These are phyloP conservation scores for Cenchrus americanus DNA, from an alignment of 176 grass and related monocot species.

Conservation along the genomic window DNA sequence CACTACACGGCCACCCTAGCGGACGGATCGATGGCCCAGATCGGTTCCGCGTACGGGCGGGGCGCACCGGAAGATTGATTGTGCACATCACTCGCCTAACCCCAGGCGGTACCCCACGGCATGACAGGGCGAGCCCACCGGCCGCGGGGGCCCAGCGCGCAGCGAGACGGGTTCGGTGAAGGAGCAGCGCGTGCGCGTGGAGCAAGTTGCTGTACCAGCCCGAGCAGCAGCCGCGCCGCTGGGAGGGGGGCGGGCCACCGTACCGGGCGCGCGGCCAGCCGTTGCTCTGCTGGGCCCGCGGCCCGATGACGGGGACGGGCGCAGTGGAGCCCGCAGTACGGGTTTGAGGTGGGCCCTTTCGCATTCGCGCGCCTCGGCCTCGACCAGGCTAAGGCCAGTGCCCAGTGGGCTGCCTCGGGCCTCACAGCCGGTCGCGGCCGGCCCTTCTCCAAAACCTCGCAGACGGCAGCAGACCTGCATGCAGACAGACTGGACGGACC, in stretches of 20 bases:
- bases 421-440: neutral
- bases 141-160: fast-evolving
- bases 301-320: conserved; percentile 23
- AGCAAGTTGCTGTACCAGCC: neutral
- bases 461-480: no score
- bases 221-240: neutral
- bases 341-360: neutral
- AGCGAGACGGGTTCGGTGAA: neutral
- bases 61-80: neutral
- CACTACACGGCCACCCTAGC: conserved; percentile 1
- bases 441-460: conserved; percentile 12
- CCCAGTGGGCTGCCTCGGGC: conserved; percentile 43
- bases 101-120: neutral
- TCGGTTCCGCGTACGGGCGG: conserved; percentile 1
- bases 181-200: neutral
- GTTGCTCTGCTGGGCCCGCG: conserved; percentile 26
- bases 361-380: neutral
- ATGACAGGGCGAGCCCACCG: neutral
- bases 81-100: neutral
- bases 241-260: neutral
- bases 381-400: conserved; percentile 10
- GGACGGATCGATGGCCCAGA: neutral
- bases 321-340: neutral
- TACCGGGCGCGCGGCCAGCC: neutral
- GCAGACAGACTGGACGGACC: no score